Conservation (phyloP, 129 eudicot species). For the Saussurea involucrata region DNA sequence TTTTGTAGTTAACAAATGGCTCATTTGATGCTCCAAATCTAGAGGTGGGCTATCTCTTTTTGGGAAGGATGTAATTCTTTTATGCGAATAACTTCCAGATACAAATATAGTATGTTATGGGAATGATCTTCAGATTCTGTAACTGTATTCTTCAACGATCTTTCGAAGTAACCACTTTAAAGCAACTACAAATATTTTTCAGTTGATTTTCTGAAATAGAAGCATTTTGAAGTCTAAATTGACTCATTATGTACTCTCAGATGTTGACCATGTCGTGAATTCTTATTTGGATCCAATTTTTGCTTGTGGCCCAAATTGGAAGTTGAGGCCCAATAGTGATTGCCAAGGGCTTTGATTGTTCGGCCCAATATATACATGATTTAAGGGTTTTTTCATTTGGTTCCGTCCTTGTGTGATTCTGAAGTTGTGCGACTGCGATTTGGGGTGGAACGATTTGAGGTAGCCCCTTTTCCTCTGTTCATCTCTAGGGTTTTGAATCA, state of each 20-base stretch:
- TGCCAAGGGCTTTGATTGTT: constrained; percentile 1
- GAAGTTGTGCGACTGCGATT: background rate
- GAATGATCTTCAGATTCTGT: background rate
- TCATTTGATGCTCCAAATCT: background rate
- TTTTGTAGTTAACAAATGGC: background rate
- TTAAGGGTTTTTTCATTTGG: constrained; percentile 4
- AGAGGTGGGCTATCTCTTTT: background rate
- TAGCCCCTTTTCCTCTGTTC: background rate
- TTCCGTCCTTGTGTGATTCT: background rate
- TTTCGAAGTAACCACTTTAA: background rate
- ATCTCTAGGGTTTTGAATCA: background rate
- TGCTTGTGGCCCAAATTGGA: constrained; percentile 5
- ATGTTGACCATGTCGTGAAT: background rate
- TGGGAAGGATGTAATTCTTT: background rate
- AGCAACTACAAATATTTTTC: background rate
- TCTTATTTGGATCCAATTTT: constrained; percentile 1
- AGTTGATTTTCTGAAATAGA: background rate
- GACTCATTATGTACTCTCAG: background rate
- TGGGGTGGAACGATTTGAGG: background rate
- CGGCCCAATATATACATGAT: constrained; percentile 5
- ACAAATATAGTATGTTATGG: background rate
- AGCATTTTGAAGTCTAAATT: background rate
- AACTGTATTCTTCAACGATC: background rate
- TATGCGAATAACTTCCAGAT: background rate
- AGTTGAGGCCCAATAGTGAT: background rate